These are phyloP conservation scores for Euryodendron excelsum DNA, from an alignment of 148 eudicot genomes.

Conservation along the genomic window DNA sequence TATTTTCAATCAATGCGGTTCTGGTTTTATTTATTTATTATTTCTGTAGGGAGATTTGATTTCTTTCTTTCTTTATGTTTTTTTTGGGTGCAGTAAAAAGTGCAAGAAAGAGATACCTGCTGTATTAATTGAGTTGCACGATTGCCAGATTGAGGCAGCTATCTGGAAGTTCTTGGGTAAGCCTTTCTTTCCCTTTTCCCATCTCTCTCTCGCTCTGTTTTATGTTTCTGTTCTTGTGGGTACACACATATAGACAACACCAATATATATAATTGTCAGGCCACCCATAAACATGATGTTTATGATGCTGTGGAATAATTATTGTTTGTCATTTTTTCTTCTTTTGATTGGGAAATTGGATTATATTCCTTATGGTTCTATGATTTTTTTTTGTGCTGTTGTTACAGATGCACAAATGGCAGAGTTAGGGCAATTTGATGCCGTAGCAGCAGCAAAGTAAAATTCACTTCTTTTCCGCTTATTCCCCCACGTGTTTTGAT, in stretches of 20 bases:
- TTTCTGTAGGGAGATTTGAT: no score
- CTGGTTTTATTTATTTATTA: no score
- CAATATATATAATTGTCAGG: not conserved
- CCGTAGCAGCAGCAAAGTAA: conserved; percentile 38
- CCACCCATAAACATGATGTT: no score
- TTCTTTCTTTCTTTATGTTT: not conserved
- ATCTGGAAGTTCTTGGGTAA: conserved; percentile 67
- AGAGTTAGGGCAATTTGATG: not conserved
- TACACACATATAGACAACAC: no score
- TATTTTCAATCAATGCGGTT: no score
- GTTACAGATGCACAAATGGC: conserved; percentile 42
- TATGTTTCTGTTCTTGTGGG: no score
- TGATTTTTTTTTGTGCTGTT: not conserved
- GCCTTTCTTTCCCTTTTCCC: not conserved
- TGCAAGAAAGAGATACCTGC: conserved; percentile 73
- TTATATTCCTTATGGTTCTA: not conserved
- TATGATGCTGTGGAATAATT: not conserved
- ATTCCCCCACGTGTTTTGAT: not conserved
- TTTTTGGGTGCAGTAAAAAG: conserved; percentile 47
- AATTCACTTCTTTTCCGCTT: not conserved
- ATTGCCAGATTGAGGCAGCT: conserved; percentile 67
- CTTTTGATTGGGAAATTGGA: no score
- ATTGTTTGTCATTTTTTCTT: no score
- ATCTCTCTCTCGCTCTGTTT: not conserved
- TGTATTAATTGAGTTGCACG: conserved; percentile 72